Evolutionary conservation across 768 basidiomycete genomes (phyloP), one percentile per base, ranked within the genome.

Genomic region (Pleurotus citrinopileatus): DNA sequence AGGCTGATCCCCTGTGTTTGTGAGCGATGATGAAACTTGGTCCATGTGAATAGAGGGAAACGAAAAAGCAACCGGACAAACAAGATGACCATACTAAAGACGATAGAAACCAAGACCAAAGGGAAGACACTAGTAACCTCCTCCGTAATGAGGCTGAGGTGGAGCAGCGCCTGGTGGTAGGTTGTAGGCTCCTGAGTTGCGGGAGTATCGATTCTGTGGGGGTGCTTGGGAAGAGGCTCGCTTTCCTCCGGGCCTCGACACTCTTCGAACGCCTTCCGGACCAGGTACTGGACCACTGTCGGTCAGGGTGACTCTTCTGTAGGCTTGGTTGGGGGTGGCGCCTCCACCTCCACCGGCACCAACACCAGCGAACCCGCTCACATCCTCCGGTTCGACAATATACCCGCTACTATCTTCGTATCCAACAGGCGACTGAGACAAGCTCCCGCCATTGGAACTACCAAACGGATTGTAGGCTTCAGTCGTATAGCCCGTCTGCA

Each of bases 231-330:
- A 83, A 23, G 80, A 74, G 12, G 85, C 78, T 42, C 89, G 73
- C 59, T 85, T 76, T 34, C 70, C 70, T 7, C 73, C 63, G 43
- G 79, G 82, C 61, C 90, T 74, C 43, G 89, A 80, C 23, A 95
- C 89, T 54, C 93, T 72, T 36, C 92, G 80, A 23, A 94, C 93
- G 51, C 88, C 87, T 15, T 89, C 85, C 7, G 84, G 80, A 29
- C 81, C 80, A 36, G 89, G 86, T 2, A 94, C 89, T 34, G 91
- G 92, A 12, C 95, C 95, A 61, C 81, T 73, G 60, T 98, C 95
- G 52, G 81, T 81, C 53, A 98, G 69, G 42, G 86, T 86, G 44
- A 97, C 78, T 20, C 94, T 92, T 9, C 89, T 81, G 32, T 51
- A 51, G 10, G n/a, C 48, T 51, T 37, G 48, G 23, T 34, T 25